Evolutionary conservation across 306 rosid genomes (phyloP).

Genomic region (Luffa aegyptiaca): DNA sequence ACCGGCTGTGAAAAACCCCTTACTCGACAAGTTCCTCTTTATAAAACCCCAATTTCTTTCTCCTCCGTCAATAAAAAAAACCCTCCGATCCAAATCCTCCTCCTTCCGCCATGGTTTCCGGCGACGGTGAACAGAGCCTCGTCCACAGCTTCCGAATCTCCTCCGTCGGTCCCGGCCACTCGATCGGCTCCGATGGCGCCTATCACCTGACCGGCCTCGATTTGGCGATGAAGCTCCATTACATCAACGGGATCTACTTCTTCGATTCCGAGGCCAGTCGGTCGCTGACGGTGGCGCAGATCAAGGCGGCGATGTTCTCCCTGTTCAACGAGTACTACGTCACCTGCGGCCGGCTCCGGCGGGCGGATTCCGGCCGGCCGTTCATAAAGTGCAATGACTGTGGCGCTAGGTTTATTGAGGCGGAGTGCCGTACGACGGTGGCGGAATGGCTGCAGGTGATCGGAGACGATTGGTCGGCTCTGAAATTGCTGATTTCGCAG

Average conservation of each 20-base stretch:
- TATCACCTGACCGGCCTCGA: conserved; percentile 35
- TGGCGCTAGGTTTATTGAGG: conserved; percentile 65
- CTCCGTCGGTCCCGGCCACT: conserved; percentile 51
- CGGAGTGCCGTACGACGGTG: conserved; percentile 38
- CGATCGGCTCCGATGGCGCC: conserved; percentile 22
- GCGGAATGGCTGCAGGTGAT: conserved; percentile 39
- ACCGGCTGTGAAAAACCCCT: neutral
- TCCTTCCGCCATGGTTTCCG: conserved; percentile 23
- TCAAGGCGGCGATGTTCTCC: conserved; percentile 35
- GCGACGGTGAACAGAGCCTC: conserved; percentile 12
- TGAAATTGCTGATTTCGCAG: conserved; percentile 38
- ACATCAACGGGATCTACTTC: conserved; percentile 48
- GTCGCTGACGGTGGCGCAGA: conserved; percentile 12
- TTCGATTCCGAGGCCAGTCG: conserved; percentile 13
- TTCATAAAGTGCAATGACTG: conserved; percentile 77
- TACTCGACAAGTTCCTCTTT: too few relatives aligned
- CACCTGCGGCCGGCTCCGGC: conserved; percentile 51
- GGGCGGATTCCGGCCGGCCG: conserved; percentile 53
- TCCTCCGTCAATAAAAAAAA: neutral
- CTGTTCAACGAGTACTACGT: conserved; percentile 26
- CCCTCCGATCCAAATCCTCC: neutral
- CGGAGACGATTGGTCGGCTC: conserved; percentile 23
- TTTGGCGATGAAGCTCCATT: conserved; percentile 84
- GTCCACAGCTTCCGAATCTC: conserved; percentile 37
- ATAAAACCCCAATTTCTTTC: neutral